Base-by-base conservation (phyloP, 495 filamentous ascomycete genomes). In the Pseudevernia furfuracea region DNA sequence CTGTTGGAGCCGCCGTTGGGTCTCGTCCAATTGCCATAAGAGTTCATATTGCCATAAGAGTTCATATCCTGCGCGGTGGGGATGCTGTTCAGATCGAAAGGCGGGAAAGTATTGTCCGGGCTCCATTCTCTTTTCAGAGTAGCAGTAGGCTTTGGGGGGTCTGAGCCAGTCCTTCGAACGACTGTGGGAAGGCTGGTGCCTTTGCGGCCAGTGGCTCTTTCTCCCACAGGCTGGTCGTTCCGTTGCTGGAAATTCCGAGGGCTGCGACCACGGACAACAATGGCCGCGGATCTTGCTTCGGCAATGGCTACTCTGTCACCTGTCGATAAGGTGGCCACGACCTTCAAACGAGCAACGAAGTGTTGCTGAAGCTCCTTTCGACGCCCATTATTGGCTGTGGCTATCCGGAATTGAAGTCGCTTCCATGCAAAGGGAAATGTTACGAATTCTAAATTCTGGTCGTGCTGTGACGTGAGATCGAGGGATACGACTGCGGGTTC, bases 391-490 rank as follows among this genome's bases (percentile, higher is more conserved):
- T 91, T 91, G 30, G 92, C 92, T 10, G 92, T 96, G 4, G 92
- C 92, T 56, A 92, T 90, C 62, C 92, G 89, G 71, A 96, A 96
- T 72, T 96, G 92, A 60, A 96, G 76, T 25, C 92, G 81, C 74
- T 95, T 96, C 91, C 91, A 96, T 23, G 89, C 84, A 48, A 96
- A 87, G 4, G 90, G 89, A 69, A 92, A 92, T 38, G 87, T 91
- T 30, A 89, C 84, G 68, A 85, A 88, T 46, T 92, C 85, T 12
- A 87, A 81, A 67, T 91, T 88, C 63, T 88, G 78, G 57, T 96
- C 91, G 65, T 91, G 89, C 11, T 87, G 88, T 39, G 76, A 78
- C 69, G 93, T 80, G 63, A 77, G 81, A 70, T 96, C 91, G 17
- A 96, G 73, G 0, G 87, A 84, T 58, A 92, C 85, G 23, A 88